Base-by-base conservation (phyloP, 257 asterid genomes). In the Plantago elongata region DNA sequence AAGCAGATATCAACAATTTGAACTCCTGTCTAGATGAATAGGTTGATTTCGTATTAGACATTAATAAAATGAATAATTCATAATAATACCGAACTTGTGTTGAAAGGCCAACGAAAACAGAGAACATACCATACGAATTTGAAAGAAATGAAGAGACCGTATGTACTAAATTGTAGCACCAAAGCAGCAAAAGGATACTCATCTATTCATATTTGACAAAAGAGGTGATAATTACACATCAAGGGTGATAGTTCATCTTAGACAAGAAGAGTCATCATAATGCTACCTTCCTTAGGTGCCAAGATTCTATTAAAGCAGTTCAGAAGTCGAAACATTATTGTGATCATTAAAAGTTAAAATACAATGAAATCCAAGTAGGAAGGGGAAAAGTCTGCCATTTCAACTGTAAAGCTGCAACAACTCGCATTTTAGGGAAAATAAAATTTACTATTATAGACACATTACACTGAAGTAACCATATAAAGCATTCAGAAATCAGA, bases 1-100 rank as follows among this genome's bases (percentile, higher is more conserved):
- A 93, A 75, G 78, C 96, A 93, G 52, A 83, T 83, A 51, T 87
- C 97, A 72, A 93, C 94, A 54, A 93, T 93, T 72, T 89, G 97
- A 61, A 93, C 97, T 61, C 99, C 97, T 93, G 88, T 74, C 85
- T 80, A 86, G 91, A 82, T 69, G 55, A 66, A 62, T 54, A 34
- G 64, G 44, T 60, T 45, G 67, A 70, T 55, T 65, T 67, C 60
- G 51, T 60, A 34, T 75, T 60, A 75, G 60, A 59, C 57, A 51
- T 17, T 38, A 54, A 62, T 29, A 18, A 34, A n/a, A 3, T 42
- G 61, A 40, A 46, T 18, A 51, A 22, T 61, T 38, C 18, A 22
- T 22, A 22, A 22, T 22, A 22, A 22, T 22, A 22, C 27, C 27
- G 7, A 43, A 30, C 48, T 49, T 54, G 34, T 34, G 57, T 62